Conservation (phyloP, 805 yeast species). For the Metschnikowia similis region DNA sequence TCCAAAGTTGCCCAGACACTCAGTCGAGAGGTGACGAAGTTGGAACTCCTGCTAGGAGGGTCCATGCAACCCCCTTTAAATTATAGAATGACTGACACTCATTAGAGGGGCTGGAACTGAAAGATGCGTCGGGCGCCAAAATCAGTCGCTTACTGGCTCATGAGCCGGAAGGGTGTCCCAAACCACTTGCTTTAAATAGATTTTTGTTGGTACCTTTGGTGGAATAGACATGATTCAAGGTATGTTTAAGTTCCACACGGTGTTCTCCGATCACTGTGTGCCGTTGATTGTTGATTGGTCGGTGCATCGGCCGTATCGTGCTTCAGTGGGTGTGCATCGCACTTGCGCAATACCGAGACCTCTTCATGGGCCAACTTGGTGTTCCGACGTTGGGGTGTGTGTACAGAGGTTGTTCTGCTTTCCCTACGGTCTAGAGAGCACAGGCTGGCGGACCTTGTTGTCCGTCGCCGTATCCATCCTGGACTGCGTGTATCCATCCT, state of each 20-base stretch:
- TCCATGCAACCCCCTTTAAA: too few relatives aligned
- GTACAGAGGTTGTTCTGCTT: conserved; percentile 51
- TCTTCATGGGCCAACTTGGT: conserved; percentile 51
- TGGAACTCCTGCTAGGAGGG: too few relatives aligned
- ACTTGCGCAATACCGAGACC: conserved; percentile 60
- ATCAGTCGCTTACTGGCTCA: conserved; percentile 39
- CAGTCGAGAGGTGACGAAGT: too few relatives aligned
- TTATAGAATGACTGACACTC: too few relatives aligned
- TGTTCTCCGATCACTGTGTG: conserved; percentile 36
- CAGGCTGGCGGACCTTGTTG: conserved; percentile 53
- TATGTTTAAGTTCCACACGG: conserved; percentile 37
- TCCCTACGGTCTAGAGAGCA: conserved; percentile 39
- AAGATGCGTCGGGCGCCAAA: conserved; percentile 30
- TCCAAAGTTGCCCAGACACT: too few relatives aligned
- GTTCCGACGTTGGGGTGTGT: conserved; percentile 51
- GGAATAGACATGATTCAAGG: conserved; percentile 46
- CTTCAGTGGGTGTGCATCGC: conserved; percentile 50
- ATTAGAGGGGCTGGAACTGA: too few relatives aligned
- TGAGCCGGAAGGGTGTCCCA: conserved; percentile 23
- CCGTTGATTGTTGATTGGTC: conserved; percentile 50
- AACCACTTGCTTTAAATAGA: conserved; percentile 46
- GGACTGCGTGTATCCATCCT: conserved; percentile 65
- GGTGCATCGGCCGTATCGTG: conserved; percentile 62
- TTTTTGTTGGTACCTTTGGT: conserved; percentile 42
- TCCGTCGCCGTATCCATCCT: conserved; percentile 50